Evolutionary conservation across 169 alveolate species (phyloP), one percentile per base, ranked within the genome.

Genomic region (Pseudocohnilembus persalinus): DNA sequence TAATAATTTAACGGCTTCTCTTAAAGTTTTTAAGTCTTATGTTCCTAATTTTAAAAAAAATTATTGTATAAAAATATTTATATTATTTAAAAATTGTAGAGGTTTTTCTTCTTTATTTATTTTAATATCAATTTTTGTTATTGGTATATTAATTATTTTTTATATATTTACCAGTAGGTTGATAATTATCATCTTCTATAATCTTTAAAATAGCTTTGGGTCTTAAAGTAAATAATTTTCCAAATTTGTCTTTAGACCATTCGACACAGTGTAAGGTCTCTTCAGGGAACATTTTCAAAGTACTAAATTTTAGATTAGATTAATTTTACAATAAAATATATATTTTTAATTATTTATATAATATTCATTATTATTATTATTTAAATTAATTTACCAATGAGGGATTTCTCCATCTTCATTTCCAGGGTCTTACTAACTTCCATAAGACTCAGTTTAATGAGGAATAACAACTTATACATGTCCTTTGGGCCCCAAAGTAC

Each of bases 401-500:
- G 98, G 98, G 32, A 95, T 95, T 26, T 93, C 95, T 49, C 87
- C 87, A 24, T 87, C 92, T 35, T 92, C 92, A n/a, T 92, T 97
- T 76, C 91, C 95, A 34, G 98, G 97, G 82, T 95, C 98, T 77
- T 83, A 88, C 75, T 90, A 88, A 63, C 94, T 88, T 1, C 94
- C 93, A 89, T 95, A 95, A 20, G 92, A 83, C 87, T 95, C 98
- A 49, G 98, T 95, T 76, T 89, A 75, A 84, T 80, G 88, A 16
- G 98, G 98, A 27, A 95, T 80, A 64, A 95, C 83, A 25, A 94
- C 95, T 88, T 95, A 90, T 27, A 93, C 96, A 90, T 95, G 96
- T 0, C 98, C 98, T 83, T 95, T 95, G n/a, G 97, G 98, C 27
- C 97, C 98, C 31, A 95, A 83, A 35, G 98, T 95, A 73, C 98